Base-by-base conservation (phyloP, 495 filamentous ascomycete genomes). In the Hypoxylon subgilvum region DNA sequence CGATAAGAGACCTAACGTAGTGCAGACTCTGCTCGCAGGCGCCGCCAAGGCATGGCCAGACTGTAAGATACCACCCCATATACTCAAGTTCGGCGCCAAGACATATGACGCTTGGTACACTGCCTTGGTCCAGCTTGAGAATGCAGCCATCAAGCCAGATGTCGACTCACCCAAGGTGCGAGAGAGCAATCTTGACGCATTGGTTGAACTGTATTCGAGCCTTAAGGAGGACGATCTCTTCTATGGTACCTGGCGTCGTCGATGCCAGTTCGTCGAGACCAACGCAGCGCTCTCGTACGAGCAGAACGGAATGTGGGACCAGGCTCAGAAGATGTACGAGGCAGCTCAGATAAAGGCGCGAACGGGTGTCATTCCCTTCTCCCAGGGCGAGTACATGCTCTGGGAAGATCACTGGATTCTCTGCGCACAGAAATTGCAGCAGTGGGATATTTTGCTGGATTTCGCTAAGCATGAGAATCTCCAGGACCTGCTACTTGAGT, bases 321-420 rank as follows among this genome's bases (percentile, higher is more conserved):
- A 96, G 68, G 89, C 95, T 9, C 95, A 97, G 72, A 85, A 88
- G 61, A 87, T 96, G 75, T 99, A 97, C 72, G 95, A 99, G 68
- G 86, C 84, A 35, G 95, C 94, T 0, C 95, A 97, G 73, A 92
- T 97, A 69, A 99, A 96, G 71, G 93, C 95, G 35, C 84, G 95
- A 28, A 96, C 91, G 1, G 93, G 92, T 22, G 88, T 88, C 10
- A 84, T 96, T 55, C 92, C 95, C 1, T 97, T 96, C 75, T 97
- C 94, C 1, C 89, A 95, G 61, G 91, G 86, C 10, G 95, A 99
- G 74, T 99, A 99, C 69, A 96, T 94, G 84, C 81, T 99, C 1
- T 99, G 95, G 95, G 95, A 99, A 73, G 95, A 99, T 71, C 95
- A 99, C 61, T 99, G 95, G 95, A 83, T 97, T 27, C 81, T 95